Evolutionary conservation across 1,284 basidiomycete genomes (phyloP).

Genomic region (Ustilago curta): DNA sequence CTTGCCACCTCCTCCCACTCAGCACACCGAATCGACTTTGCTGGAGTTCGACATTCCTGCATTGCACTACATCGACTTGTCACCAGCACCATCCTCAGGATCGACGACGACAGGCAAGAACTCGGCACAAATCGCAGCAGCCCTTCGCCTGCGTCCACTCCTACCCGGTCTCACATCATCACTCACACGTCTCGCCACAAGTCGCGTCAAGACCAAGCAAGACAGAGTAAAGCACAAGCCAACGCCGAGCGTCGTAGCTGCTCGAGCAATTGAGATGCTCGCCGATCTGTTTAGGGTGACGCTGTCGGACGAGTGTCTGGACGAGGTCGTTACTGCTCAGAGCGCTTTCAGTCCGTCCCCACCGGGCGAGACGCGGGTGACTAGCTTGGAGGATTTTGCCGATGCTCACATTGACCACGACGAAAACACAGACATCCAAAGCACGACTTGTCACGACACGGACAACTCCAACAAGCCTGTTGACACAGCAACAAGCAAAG

Average conservation of each 20-base stretch:
- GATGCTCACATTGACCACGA: neutral
- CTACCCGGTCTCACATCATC: constrained; percentile 41
- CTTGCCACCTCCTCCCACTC: neutral
- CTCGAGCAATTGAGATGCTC: constrained; percentile 19
- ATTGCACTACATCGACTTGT: neutral
- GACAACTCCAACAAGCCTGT: neutral
- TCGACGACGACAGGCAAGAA: no score
- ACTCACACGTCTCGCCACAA: constrained; percentile 38
- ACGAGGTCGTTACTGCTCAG: neutral
- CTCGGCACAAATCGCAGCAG: neutral
- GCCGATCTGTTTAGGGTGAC: constrained; percentile 27
- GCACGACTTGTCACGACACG: neutral
- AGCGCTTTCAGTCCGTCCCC: neutral
- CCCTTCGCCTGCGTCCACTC: constrained; percentile 27
- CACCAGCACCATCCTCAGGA: neutral
- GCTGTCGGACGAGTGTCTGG: constrained; percentile 14
- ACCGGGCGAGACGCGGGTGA: constrained; percentile 3
- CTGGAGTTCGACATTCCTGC: neutral
- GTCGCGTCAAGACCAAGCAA: constrained; percentile 20
- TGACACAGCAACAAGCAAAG: constrained; percentile 5
- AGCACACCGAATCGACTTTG: neutral
- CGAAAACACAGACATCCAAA: neutral
- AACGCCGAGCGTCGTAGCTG: constrained; percentile 25
- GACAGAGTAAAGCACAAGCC: constrained; percentile 3
- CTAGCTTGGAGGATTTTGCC: constrained; percentile 25